Evolutionary conservation across 2,329 filamentous ascomycete species (phyloP), one percentile per base, ranked within the genome.

Genomic region (Fusarium citri): DNA sequence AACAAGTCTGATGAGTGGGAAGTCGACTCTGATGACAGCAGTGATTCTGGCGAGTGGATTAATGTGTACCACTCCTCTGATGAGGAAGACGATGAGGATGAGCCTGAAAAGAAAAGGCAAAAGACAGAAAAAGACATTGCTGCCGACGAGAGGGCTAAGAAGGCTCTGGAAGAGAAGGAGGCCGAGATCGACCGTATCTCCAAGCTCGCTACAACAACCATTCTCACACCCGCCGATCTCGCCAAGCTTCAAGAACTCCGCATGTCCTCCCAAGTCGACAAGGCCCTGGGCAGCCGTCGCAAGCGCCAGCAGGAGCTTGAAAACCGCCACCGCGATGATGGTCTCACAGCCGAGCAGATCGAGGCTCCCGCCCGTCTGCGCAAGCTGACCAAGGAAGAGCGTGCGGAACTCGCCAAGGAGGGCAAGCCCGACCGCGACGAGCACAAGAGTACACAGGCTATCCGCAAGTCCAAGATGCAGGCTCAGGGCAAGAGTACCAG

Each of bases 141-240:
- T 20, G 40, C 57, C n/a, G 82, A 83, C 11, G 80, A 85, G 63
- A 80, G 85, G 47, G 81, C 84, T 42, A 78, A 79, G 15, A 78
- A 78, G 37, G 61, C 42, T 18, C 22, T 48, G 1, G 64, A 66
- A n/a, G 80, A 80, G 28, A 78, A 82, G 8, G 82, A 83, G n/a
- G 81, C 80, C 15, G 82, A 85, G 64, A 73, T 83, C 9, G 78
- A 83, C 59, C 82, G 84, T 66, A 87, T 89, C 71, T 89, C 91
- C 15, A 94, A 90, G 74, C 88, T 98, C 45, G 94, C 94, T n/a
- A 97, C 93, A 0, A 97, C 93, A 4, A 92, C 93, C 50, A 97
- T 99, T 71, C 90, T 99, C 66, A 99, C 96, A 0, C 96, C 96
- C 0, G 96, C 96, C 15, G 96, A 99, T 80, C 87, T 98, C n/a